Evolutionary conservation across 495 filamentous ascomycete genomes (phyloP), one percentile per base, ranked within the genome.

Genomic region (Emericellopsis terricola): DNA sequence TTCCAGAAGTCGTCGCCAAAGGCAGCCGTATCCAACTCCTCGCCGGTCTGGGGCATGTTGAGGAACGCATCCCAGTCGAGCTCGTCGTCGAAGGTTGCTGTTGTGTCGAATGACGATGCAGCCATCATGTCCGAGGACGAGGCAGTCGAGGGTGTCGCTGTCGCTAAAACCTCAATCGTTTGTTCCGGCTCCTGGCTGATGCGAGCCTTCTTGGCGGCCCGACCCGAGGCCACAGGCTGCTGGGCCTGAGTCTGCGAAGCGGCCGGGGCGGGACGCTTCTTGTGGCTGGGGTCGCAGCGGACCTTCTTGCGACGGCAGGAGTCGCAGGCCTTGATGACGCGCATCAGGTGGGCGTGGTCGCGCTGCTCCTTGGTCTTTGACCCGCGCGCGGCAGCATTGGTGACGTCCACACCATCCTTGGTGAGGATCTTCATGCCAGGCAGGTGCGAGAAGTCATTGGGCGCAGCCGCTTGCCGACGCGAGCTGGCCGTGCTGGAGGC

Each of bases 281-380:
- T 59, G 47, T 66, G 62, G 45, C 52, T 59, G 3, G 62, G 62
- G 38, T 66, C 62, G 44, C 62, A 66, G 31, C 60, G 55, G n/a
- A 59, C 47, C 59, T 71, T 71, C 56, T 65, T 71, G 42, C 45
- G 49, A 41, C 55, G 45, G 58, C 67, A 71, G 32, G 57, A 41
- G 24, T 68, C 64, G 48, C 67, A 71, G 11, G 67, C 67, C 54
- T 69, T 69, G 46, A 71, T 64, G 45, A 65, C 64, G 17, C 67
- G 48, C 65, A 71, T 71, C 19, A 68, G 45, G 38, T 68, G 63
- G 6, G 67, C 67, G 43, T 69, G 67, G 33, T 71, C 67, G 16
- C 67, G 55, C 48, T 71, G 65, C 54, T 71, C 67, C 60, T 68
- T 68, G 23, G 65, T 66, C 56, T 71, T 71, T 48, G 60, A 65